Base-by-base conservation (phyloP, 78 protist species). In the Speleostelium caveatum region DNA sequence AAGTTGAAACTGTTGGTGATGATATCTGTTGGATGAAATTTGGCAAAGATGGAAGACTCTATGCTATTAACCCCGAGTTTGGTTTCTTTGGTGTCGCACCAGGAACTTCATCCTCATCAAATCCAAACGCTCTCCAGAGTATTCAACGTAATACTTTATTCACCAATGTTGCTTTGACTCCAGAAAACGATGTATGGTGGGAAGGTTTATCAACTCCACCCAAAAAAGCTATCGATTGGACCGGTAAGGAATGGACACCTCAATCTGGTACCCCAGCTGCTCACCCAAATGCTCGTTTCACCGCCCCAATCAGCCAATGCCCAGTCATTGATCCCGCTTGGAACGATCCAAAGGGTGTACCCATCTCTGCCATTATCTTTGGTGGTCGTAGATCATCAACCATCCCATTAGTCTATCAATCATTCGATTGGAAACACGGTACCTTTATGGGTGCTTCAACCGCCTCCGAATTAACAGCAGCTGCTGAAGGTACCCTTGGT, bases 11-110 rank as follows among this genome's bases (percentile, higher is more conserved):
- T 38, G 87, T 97, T 26, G 99, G 99, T 32, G 99, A 98, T 41
- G 99, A 98, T 61, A 98, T 98, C 63, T 90, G 95, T 32, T 98
- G 98, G 97, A 95, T 97, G 93, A 49, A 67, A 30, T 38, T 76
- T 30, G 96, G 89, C 55, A 24, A 3, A 17, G 87, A 94, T 22
- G 97, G 97, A 41, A 73, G 68, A 26, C 85, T 97, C 73, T 35
- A 61, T 35, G 98, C 98, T 2, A 79, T 96, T 75, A 98, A 98
- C 86, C 98, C 98, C 55, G 99, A 98, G 67, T 32, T 58, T n/a
- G 99, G 99, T 39, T 94, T 86, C 97, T 97, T 97, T 90, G 99
- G 99, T 38, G 98, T 97, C 1, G 98, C 98, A n/a, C 98, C 98
- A 21, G 99, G 99, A 38, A 97, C 99, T 1, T 66, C 94, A 1